These are phyloP conservation scores for Penicillium coffeae DNA, from an alignment of 495 filamentous ascomycete genomes.

Conservation along the genomic window DNA sequence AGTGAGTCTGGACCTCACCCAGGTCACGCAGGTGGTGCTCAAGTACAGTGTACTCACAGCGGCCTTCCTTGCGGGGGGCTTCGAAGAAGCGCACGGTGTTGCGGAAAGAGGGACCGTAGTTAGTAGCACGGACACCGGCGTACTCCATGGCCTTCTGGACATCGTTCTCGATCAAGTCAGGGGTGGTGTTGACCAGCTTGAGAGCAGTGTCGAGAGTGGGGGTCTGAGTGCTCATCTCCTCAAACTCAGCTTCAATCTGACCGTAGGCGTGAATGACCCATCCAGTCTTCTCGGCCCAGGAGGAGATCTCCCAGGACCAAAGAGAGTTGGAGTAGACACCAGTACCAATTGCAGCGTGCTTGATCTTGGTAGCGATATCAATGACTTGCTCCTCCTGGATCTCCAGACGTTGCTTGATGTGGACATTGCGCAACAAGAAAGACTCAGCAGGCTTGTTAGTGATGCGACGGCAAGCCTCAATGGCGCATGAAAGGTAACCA, in stretches of 20 bases:
- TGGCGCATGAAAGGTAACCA: constrained; percentile 44
- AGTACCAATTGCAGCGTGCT: background rate
- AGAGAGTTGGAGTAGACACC: too few species aligned
- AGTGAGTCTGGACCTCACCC: too few species aligned
- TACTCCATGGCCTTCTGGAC: too few species aligned
- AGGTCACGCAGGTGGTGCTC: too few species aligned
- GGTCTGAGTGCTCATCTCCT: background rate
- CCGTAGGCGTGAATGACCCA: background rate
- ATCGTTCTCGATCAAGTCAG: too few species aligned
- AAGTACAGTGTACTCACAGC: too few species aligned
- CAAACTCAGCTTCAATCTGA: background rate
- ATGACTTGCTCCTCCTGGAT: background rate
- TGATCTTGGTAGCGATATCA: background rate
- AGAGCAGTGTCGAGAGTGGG: constrained; percentile 8
- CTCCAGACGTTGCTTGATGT: constrained; percentile 8
- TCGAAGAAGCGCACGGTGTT: too few species aligned
- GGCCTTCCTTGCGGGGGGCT: too few species aligned
- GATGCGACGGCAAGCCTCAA: constrained; percentile 44
- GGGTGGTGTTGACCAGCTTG: too few species aligned
- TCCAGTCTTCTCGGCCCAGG: background rate
- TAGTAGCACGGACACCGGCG: too few species aligned
- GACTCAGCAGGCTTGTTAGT: constrained; percentile 32
- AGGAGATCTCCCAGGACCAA: background rate
- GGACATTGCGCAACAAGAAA: constrained; percentile 22
- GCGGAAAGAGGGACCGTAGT: too few species aligned